A percentile compares a stretch with the other conserved stretches of the same genome.
These are phyloP conservation scores for Verticillium alfalfae DNA, from an alignment of 2,329 filamentous ascomycete genomes.

Conservation along the genomic window DNA sequence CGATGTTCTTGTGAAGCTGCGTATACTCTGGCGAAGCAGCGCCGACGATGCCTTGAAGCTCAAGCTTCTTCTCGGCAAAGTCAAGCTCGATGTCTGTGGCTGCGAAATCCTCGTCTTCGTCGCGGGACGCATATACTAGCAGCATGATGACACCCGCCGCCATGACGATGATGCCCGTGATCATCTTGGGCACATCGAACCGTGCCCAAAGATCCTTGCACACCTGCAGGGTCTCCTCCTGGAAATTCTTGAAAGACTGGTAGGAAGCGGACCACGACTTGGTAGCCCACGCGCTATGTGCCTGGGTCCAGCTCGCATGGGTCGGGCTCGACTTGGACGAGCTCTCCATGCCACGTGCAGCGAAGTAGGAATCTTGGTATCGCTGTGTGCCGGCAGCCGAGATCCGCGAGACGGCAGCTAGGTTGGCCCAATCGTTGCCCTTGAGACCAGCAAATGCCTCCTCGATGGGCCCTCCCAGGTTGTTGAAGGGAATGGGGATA, in stretches of 20 bases:
- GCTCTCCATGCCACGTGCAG: slow-evolving; percentile 63
- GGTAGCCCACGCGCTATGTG: slow-evolving; percentile 32
- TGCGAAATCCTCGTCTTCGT: slow-evolving; percentile 48
- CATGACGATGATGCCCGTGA: slow-evolving; percentile 69
- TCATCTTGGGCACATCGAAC: slow-evolving; percentile 85
- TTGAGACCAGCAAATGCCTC: slow-evolving; percentile 77
- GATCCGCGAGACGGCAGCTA: slow-evolving; percentile 72
- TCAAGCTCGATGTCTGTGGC: slow-evolving; percentile 52
- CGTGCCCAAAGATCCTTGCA: slow-evolving; percentile 87
- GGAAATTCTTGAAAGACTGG: slow-evolving; percentile 64
- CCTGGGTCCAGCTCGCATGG: slow-evolving; percentile 41
- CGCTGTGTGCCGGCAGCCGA: slow-evolving; percentile 80
- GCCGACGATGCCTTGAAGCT: slow-evolving; percentile 34
- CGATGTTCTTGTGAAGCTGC: slow-evolving; percentile 30
- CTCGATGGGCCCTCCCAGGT: slow-evolving; percentile 85
- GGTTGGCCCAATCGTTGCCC: slow-evolving; percentile 67
- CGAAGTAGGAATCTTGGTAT: slow-evolving; percentile 81
- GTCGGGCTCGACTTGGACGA: slow-evolving; percentile 31
- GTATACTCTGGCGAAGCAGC: slow-evolving; percentile 25
- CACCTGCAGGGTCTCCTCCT: slow-evolving; percentile 68
- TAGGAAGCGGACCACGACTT: slow-evolving; percentile 38
- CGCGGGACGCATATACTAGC: slow-evolving; percentile 63
- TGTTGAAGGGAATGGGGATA: slow-evolving; percentile 93
- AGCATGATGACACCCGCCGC: slow-evolving; percentile 62
- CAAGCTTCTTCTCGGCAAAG: slow-evolving; percentile 51